Base-by-base conservation (phyloP, 2,329 filamentous ascomycete species). In the Alternaria solani region DNA sequence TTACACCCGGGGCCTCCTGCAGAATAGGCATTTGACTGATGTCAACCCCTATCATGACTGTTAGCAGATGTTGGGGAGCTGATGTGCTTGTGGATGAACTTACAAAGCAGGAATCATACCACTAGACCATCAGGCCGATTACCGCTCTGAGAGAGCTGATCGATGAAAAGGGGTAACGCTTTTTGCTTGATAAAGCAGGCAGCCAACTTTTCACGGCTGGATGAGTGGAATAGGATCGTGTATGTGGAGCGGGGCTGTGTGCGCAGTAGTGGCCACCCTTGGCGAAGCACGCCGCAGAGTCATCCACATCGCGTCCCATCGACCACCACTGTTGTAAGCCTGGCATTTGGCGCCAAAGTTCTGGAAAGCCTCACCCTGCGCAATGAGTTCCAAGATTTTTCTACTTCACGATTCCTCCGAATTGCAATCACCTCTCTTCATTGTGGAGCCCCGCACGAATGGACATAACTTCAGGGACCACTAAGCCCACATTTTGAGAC, bases 1-100 rank as follows among this genome's bases (percentile, higher is more conserved):
- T 66, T 67, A 67, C 65, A 72, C 69, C 66, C 69, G 71, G 69
- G 69, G 64, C 69, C 71, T 71, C 68, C 64, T 69, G 68, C 68
- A 71, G 64, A 67, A 61, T 64, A 64, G 59, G 55, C 52, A 36
- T 47, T 38, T n/a, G 41, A 41, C 48, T 25, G 8, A 32, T 16
- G 42, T 39, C 38, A 51, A 39, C 55, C 59, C 32, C 28, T 30
- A 9, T 23, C 20, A 30, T 30, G 3, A 30, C 9, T 30, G 28
- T 30, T 30, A 30, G 28, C 7, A 7, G 28, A 7, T 30, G 28
- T 30, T 30, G 7, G 9, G 7, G 9, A 30, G 28, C 28, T 30
- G 9, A 9, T 7, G 9, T 30, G 28, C 3, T 30, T 30, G 28
- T 7, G 28, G 28, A 7, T 23, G 20, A 9, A 30, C 28, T 30